Percentiles rank a stretch among this genome's conserved stretches.
These are phyloP conservation scores for Tricholoma matsutake DNA, from an alignment of 768 basidiomycete species.

Conservation along the genomic window DNA sequence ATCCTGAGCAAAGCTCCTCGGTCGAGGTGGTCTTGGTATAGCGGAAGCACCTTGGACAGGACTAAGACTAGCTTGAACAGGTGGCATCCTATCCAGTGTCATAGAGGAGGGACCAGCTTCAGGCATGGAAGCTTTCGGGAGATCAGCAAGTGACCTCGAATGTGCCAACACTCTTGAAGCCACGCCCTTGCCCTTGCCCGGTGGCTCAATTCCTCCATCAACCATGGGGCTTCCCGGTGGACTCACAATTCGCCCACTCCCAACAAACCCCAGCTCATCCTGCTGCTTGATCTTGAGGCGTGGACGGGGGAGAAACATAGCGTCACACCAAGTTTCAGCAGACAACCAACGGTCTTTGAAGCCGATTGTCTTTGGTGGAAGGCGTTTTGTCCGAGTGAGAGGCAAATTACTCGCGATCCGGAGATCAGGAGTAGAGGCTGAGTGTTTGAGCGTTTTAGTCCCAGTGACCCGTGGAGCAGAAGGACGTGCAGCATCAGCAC, in stretches of 20 bases:
- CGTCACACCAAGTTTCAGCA: conserved; percentile 82
- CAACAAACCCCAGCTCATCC: conserved; percentile 2
- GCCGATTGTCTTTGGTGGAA: conserved; percentile 2
- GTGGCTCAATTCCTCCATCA: conserved; percentile 6
- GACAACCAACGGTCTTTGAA: conserved; percentile 63
- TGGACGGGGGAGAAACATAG: conserved; percentile 72
- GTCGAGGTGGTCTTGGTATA: conserved; percentile 31
- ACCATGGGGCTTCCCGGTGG: conserved; percentile 44
- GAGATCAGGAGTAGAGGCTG: conserved; percentile 67
- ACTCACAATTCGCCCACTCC: conserved; percentile 40
- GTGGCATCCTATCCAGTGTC: not conserved
- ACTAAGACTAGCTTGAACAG: not conserved
- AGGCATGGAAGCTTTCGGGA: conserved; percentile 11
- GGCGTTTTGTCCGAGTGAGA: not conserved
- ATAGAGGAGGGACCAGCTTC: not conserved
- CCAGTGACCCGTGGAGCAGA: conserved; percentile 4
- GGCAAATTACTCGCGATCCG: conserved; percentile 18
- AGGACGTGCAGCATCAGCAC: conserved; percentile 1
- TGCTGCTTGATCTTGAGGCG: conserved; percentile 54
- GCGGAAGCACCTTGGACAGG: not conserved
- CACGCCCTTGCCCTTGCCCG: conserved; percentile 23
- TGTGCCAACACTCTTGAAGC: conserved; percentile 48
- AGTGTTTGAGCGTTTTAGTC: conserved; percentile 42
- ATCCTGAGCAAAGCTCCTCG: conserved; percentile 59
- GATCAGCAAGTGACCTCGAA: conserved; percentile 44